Evolutionary conservation across 2,329 filamentous ascomycete species (phyloP).

Genomic region (Helicocarpus griseus): DNA sequence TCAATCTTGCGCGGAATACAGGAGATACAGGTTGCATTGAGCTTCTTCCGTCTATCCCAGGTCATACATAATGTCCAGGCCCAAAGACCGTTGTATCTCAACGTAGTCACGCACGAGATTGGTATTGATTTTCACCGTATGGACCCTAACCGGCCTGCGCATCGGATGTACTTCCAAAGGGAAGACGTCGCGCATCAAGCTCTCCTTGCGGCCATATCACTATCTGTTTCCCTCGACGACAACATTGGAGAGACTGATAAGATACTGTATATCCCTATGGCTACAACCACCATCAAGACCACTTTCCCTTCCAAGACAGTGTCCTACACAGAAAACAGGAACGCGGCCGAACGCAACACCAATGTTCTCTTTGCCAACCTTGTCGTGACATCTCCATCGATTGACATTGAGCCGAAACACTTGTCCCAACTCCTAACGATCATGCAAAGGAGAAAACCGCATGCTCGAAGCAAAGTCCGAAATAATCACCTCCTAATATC

Average conservation of each 20-base stretch:
- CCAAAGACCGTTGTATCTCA: slow-evolving; percentile 66
- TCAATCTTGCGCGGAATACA: slow-evolving; percentile 88
- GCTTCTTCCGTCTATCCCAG: slow-evolving; percentile 75
- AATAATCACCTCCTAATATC: slow-evolving; percentile 62
- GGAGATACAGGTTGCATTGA: slow-evolving; percentile 90
- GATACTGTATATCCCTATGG: slow-evolving; percentile 91
- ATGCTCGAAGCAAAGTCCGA: slow-evolving; percentile 37
- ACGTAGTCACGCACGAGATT: slow-evolving; percentile 90
- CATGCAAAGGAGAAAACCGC: slow-evolving; percentile 46
- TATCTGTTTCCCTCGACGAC: slow-evolving; percentile 85
- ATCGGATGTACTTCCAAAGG: slow-evolving; percentile 95
- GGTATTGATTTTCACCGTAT: slow-evolving; percentile 86
- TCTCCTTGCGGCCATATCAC: slow-evolving; percentile 79
- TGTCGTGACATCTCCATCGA: slow-evolving; percentile 87
- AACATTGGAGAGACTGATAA: slow-evolving; percentile 78
- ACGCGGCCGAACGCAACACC: slow-evolving; percentile 77
- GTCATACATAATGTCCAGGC: slow-evolving; percentile 58
- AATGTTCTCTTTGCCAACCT: slow-evolving; percentile 96
- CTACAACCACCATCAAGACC: slow-evolving; percentile 87
- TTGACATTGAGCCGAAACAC: slow-evolving; percentile 87
- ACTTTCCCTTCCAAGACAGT: slow-evolving; percentile 92
- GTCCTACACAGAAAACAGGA: slow-evolving; percentile 62
- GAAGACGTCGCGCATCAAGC: slow-evolving; percentile 93
- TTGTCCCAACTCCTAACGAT: slow-evolving; percentile 75
- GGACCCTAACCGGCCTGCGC: slow-evolving; percentile 83